Conservation (phyloP, 768 basidiomycete species). For the Asterophora parasitica region DNA sequence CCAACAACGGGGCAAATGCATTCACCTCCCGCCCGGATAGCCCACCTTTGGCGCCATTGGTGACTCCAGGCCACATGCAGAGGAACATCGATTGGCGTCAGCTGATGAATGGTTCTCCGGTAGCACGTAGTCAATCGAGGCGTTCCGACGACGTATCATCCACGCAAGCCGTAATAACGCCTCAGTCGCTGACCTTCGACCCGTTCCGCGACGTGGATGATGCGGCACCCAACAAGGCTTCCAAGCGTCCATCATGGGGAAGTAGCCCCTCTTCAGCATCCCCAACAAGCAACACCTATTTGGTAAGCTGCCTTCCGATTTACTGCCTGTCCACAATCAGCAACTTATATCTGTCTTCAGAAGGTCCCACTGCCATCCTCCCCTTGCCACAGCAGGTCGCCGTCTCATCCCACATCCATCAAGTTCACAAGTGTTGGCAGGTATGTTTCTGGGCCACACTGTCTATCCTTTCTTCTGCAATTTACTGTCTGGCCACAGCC, state of each 20-base stretch:
- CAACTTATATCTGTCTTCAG: background rate
- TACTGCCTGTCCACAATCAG: too few relatives aligned
- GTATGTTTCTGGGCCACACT: background rate
- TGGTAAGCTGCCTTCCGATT: background rate
- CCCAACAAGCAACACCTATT: slow-evolving; percentile 3
- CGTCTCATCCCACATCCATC: background rate
- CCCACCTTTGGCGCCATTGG: background rate
- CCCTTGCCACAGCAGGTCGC: background rate
- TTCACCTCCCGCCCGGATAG: background rate
- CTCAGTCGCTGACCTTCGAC: background rate
- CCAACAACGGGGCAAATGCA: background rate
- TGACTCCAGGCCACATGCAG: background rate
- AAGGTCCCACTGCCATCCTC: background rate
- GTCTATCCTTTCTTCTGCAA: background rate
- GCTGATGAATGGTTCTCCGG: slow-evolving; percentile 1
- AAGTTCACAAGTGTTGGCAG: background rate
- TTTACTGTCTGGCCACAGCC: background rate
- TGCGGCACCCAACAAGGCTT: background rate
- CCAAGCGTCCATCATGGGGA: background rate
- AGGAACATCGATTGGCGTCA: slow-evolving; percentile 6
- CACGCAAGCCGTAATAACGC: slow-evolving; percentile 8
- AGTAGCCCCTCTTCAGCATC: slow-evolving; percentile 3
- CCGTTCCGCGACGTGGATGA: background rate
- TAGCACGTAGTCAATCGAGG: background rate
- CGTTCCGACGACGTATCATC: slow-evolving; percentile 8